Evolutionary conservation across 768 basidiomycete species (phyloP).

Genomic region (Trametes gibbosa): DNA sequence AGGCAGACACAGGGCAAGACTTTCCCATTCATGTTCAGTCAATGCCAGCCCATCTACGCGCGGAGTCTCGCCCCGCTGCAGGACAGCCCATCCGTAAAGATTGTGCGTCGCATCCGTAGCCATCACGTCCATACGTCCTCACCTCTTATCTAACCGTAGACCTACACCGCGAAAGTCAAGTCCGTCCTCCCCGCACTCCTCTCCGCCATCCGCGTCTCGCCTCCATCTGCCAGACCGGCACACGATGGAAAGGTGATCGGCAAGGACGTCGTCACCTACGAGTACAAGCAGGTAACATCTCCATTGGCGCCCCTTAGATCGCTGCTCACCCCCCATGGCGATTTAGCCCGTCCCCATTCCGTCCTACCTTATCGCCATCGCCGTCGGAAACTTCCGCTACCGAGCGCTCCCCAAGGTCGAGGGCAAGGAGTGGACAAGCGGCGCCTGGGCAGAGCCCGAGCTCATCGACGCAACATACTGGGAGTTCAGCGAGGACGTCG

Average conservation of each 20-base stretch:
- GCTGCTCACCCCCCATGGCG: no score
- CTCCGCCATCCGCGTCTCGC: conserved; percentile 78
- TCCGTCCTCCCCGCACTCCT: conserved; percentile 85
- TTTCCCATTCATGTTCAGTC: conserved; percentile 88
- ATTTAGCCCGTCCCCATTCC: conserved; percentile 80
- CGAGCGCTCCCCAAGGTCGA: conserved; percentile 55
- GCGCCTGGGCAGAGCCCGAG: conserved; percentile 91
- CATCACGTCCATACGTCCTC: no score
- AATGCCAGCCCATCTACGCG: conserved; percentile 90
- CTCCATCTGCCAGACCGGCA: conserved; percentile 63
- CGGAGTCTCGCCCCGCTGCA: conserved; percentile 78
- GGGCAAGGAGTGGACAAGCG: conserved; percentile 75
- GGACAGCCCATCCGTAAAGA: conserved; percentile 88
- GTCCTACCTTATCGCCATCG: conserved; percentile 90
- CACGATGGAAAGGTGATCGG: conserved; percentile 77
- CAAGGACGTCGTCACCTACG: conserved; percentile 69
- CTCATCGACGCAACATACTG: conserved; percentile 72
- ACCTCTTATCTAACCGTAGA: conserved; percentile 38
- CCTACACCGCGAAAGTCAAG: conserved; percentile 77
- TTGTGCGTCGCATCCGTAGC: conserved; percentile 44
- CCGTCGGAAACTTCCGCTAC: conserved; percentile 79
- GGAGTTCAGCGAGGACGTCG: conserved; percentile 89
- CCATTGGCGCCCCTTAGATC: neutral
- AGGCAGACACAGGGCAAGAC: conserved; percentile 76
- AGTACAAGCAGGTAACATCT: conserved; percentile 66